Percentiles rank a stretch among this genome's conserved stretches.
Evolutionary conservation across 2,329 filamentous ascomycete species (phyloP).

Genomic region (Diaporthe batatas): DNA sequence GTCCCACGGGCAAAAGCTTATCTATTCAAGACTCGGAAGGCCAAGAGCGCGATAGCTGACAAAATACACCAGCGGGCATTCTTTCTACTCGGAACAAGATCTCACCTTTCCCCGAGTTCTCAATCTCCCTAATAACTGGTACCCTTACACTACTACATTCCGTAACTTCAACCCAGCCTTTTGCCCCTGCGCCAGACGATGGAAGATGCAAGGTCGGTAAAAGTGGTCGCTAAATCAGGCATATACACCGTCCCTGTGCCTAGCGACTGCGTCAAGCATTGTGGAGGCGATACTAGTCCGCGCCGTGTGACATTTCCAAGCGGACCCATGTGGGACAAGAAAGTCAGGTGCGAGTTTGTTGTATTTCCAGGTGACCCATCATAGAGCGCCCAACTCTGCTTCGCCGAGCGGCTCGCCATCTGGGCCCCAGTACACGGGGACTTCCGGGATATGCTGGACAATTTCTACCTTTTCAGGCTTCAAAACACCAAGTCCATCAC

Average conservation of each 20-base stretch:
- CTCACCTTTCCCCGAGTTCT: rapidly evolving
- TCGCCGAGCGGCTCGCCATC: too few species aligned
- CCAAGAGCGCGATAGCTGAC: not conserved
- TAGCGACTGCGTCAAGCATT: not conserved
- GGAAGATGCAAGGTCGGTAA: not conserved
- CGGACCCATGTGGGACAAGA: too few species aligned
- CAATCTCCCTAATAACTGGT: not conserved
- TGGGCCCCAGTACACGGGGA: too few species aligned
- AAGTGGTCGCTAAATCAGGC: not conserved
- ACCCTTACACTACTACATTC: not conserved
- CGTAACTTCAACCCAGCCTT: not conserved
- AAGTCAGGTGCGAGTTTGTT: too few species aligned
- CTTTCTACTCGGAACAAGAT: too few species aligned
- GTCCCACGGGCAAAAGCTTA: constrained; percentile 22
- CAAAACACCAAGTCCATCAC: too few species aligned
- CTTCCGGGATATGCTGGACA: too few species aligned
- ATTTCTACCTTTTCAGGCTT: too few species aligned
- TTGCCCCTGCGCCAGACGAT: not conserved
- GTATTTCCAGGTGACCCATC: too few species aligned
- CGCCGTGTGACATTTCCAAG: too few species aligned
- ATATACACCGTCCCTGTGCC: not conserved
- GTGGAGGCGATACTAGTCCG: too few species aligned
- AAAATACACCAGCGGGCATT: not conserved
- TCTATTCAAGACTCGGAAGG: not conserved
- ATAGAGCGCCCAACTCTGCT: too few species aligned